Evolutionary conservation across 2,329 filamentous ascomycete genomes (phyloP), one percentile per base, ranked within the genome.

Genomic region (Fusarium guadeloupense): DNA sequence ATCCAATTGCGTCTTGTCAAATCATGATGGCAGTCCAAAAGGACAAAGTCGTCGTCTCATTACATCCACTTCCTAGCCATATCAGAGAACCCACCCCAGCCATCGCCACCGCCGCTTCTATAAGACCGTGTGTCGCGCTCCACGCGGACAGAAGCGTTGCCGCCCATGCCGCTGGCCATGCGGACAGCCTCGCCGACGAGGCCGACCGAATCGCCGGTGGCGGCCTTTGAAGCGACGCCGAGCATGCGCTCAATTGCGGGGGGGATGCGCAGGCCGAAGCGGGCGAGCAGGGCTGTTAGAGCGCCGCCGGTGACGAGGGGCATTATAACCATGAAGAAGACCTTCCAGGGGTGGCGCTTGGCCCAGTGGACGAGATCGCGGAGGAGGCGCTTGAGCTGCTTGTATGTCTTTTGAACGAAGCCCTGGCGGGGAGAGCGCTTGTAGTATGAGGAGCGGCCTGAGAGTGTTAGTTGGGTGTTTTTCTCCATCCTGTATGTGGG

Each of bases 251-350:
- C 81, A 56, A 93, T 72, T 12, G 81, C 76, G 6, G 81, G 80
- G 1, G 93, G 93, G 62, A 97, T 76, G 60, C 89, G 83, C 58
- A 98, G 81, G 19, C 93, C 93, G 75, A 97, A 90, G 72, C 88
- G 87, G 31, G 86, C 85, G 39, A 97, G 83, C 38, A 97, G 80
- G 40, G 89, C 91, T 9, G 88, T 88, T 65, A 97, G 78, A 23
- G 91, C 89, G 26, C 94, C 94, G 45, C 92, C 92, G 2, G 89
- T 93, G 69, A 97, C 80, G 54, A 98, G 83, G 9, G 94, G 94
- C 84, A 97, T 87, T 69, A 97, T 84, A 61, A 97, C 89, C 60
- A 93, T 85, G 81, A 91, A 82, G 80, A 97, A 91, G 41, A 96
- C 91, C 78, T 96, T 96, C 72, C 92, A 78, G 0, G 93, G 94